Conservation (phyloP, 805 yeast species). For the Lachancea waltii region DNA sequence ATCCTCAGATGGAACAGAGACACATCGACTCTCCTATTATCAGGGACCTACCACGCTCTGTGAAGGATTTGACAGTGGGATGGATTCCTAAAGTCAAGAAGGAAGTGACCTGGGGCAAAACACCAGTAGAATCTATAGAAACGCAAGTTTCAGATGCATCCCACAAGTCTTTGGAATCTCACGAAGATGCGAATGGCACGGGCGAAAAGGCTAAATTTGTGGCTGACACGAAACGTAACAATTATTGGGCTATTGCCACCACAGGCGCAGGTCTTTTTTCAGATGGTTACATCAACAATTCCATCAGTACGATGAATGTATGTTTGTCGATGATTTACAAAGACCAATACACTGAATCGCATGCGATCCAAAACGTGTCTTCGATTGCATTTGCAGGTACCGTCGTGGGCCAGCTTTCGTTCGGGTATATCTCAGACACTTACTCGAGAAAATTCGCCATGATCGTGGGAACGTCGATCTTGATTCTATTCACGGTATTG, state of each 20-base stretch:
- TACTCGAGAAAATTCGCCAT: conserved; percentile 77
- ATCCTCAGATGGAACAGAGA: conserved; percentile 7
- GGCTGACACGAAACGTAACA: conserved; percentile 12
- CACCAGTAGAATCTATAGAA: no score
- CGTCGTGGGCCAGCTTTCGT: conserved; percentile 74
- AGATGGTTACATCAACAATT: conserved; percentile 88
- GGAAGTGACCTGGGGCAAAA: conserved; percentile 34
- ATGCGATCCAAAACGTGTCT: conserved; percentile 72
- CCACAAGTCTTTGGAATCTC: conserved; percentile 4
- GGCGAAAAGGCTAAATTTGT: conserved; percentile 5
- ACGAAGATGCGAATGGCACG: conserved; percentile 16
- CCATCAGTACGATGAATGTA: conserved; percentile 70
- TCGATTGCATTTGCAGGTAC: conserved; percentile 91
- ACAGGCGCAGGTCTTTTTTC: conserved; percentile 92
- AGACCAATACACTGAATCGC: conserved; percentile 49
- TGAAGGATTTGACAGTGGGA: conserved; percentile 34
- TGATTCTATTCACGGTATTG: conserved; percentile 71
- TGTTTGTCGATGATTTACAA: conserved; percentile 66
- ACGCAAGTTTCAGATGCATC: background rate
- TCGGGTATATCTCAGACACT: conserved; percentile 78
- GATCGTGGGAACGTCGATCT: conserved; percentile 67
- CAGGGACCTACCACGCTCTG: conserved; percentile 47
- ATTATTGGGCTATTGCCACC: conserved; percentile 64
- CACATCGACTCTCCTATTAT: conserved; percentile 21
- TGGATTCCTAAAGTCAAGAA: conserved; percentile 38